phyloP scores from a whole-genome alignment of 75 land plant species.

The Pseudotsuga menziesii region DNA sequence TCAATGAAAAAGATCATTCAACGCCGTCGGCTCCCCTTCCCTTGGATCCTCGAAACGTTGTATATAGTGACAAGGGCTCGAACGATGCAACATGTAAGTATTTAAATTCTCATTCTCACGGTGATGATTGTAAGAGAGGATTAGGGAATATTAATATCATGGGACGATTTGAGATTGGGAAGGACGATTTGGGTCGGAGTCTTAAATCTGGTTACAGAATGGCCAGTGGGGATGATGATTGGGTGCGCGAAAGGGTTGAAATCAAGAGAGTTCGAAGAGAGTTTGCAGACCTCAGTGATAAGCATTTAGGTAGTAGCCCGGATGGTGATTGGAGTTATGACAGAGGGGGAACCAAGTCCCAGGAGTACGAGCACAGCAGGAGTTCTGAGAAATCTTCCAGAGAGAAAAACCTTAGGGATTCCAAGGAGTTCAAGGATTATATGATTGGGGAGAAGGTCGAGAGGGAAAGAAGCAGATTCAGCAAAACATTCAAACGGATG shows the following conservation, averaged over 20 bases:
- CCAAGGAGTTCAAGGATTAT: not conserved
- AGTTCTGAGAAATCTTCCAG: not conserved
- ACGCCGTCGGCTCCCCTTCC: not conserved
- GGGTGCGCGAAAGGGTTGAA: not conserved
- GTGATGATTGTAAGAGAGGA: not conserved
- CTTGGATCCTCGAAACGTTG: not conserved
- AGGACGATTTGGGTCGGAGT: constrained; percentile 2
- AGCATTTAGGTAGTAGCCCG: not conserved
- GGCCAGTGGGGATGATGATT: not conserved
- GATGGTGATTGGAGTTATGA: not conserved
- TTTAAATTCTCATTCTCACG: not conserved
- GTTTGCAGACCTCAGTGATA: not conserved
- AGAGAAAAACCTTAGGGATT: constrained; percentile 1
- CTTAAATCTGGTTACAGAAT: not conserved
- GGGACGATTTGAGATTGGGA: not conserved
- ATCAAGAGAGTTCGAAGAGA: not conserved
- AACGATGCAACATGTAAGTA: not conserved
- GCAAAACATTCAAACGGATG: constrained; percentile 3
- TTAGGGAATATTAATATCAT: not conserved
- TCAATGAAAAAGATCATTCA: constrained; percentile 1
- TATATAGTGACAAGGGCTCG: not conserved
- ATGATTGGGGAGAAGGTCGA: constrained; percentile 1
- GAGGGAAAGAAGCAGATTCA: not conserved
- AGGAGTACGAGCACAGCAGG: constrained; percentile 1
- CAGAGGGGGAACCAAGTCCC: not conserved